Evolutionary conservation across 495 filamentous ascomycete species (phyloP).

Genomic region (Penicillium taxi): DNA sequence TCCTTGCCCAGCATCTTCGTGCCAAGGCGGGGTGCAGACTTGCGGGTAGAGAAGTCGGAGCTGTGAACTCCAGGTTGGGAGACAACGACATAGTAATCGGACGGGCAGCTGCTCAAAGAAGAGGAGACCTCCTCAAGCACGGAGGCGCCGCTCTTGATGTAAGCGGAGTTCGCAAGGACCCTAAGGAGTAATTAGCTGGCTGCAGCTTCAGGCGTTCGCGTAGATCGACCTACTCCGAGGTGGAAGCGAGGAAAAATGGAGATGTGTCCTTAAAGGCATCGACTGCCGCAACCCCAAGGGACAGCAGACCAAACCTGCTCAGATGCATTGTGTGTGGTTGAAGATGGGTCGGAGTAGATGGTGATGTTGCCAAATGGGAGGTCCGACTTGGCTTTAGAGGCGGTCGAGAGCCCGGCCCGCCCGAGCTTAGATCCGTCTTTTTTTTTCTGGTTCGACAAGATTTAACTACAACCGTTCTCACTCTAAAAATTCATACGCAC

Average conservation of each 20-base stretch:
- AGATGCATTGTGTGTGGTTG: constrained; percentile 50
- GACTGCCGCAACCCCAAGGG: constrained; percentile 51
- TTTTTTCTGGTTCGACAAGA: constrained; percentile 12
- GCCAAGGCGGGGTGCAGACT: constrained; percentile 54
- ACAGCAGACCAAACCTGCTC: constrained; percentile 50
- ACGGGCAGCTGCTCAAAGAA: constrained; percentile 57
- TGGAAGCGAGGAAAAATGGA: constrained; percentile 80
- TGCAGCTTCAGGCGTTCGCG: constrained; percentile 10
- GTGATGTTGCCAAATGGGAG: constrained; percentile 23
- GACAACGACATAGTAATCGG: constrained; percentile 72
- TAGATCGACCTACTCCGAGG: constrained; percentile 54
- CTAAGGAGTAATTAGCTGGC: constrained; percentile 33
- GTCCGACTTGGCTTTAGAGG: constrained; percentile 25
- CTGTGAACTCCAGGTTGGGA: constrained; percentile 70
- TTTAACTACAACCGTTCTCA: constrained; percentile 6
- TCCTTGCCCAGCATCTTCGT: constrained; percentile 43
- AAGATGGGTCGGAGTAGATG: constrained; percentile 10
- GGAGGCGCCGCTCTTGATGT: constrained; percentile 38
- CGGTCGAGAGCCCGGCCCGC: constrained; percentile 23
- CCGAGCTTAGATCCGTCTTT: constrained; percentile 20
- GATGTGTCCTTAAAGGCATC: constrained; percentile 77
- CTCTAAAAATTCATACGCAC: neutral
- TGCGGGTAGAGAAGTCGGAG: constrained; percentile 49
- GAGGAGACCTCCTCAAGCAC: constrained; percentile 22
- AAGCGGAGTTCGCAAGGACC: constrained; percentile 35